Base-by-base conservation (phyloP, 257 asterid genomes). In the Lantana camara region DNA sequence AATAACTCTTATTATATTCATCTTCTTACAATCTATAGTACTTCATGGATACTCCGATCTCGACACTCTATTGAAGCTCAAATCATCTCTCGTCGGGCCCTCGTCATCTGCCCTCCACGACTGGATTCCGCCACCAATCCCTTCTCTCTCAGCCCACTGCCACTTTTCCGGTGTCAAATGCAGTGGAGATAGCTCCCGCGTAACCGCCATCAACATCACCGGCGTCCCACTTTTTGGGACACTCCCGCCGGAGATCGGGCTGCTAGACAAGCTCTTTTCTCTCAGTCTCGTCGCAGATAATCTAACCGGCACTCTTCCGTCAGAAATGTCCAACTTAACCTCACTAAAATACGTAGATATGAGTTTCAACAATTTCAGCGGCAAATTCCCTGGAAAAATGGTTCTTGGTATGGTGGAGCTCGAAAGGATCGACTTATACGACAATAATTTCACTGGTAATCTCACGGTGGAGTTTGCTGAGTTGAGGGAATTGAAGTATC, bases 191-290 rank as follows among this genome's bases (percentile, higher is more conserved):
- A 63, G 58, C 40, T 53, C 17, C 9, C 83, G 83, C 0, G 99
- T 90, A 29, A 67, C 74, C 10, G 82, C 95, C 0, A 69, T 94
- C 9, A 54, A 67, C 67, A 63, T 94, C 65, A 34, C 85, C 45
- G 22, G 64, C 73, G 70, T 72, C 2, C 85, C 78, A 1, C 82
- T 94, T 0, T 70, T 61, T 16, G 99, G 99, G n/a, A 61, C 79
- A 0, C 67, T 94, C 9, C 68, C 95, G 24, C 95, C 91, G 57
- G 97, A 77, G 16, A 90, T 94, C 9, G 96, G 96, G 4, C 41
- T 80, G 32, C 74, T 94, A 21, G 70, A 71, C 45, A 60, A 66
- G 48, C 97, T 94, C 54, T 83, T 80, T 12, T 80, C 62, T 47
- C 86, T 94, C 49, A 78, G 81, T 0, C 79, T 94, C 4, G 67